Conservation (phyloP, 2,329 filamentous ascomycete species). For the Arthroderma sp. region DNA sequence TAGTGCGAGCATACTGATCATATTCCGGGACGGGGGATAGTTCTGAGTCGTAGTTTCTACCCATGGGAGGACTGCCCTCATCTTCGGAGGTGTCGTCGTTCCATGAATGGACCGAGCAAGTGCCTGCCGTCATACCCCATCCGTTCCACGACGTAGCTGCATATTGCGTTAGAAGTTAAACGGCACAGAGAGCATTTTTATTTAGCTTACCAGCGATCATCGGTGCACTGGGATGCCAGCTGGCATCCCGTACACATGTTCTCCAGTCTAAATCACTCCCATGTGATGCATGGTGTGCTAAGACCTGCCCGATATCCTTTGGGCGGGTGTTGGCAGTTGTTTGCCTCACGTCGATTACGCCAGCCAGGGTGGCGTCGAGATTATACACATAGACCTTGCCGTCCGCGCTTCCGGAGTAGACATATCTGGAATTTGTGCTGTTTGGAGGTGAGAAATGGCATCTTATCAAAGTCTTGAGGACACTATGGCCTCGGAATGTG, state of each 20-base stretch:
- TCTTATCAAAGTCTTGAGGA: conserved; percentile 79
- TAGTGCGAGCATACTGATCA: not conserved
- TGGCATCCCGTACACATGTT: conserved; percentile 74
- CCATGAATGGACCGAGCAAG: conserved; percentile 65
- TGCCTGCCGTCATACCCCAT: conserved; percentile 57
- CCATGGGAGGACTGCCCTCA: conserved; percentile 7
- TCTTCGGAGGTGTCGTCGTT: conserved; percentile 39
- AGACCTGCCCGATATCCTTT: conserved; percentile 23
- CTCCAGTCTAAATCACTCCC: conserved; percentile 49
- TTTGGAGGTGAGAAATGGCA: conserved; percentile 87
- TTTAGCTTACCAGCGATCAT: conserved; percentile 51
- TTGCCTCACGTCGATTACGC: conserved; percentile 60
- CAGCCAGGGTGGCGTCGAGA: conserved; percentile 72
- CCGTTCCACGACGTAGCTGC: conserved; percentile 73
- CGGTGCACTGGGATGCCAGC: conserved; percentile 78
- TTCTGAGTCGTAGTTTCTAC: conserved; percentile 8
- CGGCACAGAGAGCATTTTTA: not conserved
- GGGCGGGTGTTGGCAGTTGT: conserved; percentile 54
- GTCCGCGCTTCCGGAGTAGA: conserved; percentile 83
- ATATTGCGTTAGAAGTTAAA: conserved; percentile 33
- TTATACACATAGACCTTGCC: conserved; percentile 89
- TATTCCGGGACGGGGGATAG: not conserved
- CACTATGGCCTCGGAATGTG: conserved; percentile 80
- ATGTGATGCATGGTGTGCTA: conserved; percentile 39
- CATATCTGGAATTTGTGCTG: conserved; percentile 79